Base-by-base conservation (phyloP, 805 yeast genomes). In the Wickerhamiella vanderwaltii region DNA sequence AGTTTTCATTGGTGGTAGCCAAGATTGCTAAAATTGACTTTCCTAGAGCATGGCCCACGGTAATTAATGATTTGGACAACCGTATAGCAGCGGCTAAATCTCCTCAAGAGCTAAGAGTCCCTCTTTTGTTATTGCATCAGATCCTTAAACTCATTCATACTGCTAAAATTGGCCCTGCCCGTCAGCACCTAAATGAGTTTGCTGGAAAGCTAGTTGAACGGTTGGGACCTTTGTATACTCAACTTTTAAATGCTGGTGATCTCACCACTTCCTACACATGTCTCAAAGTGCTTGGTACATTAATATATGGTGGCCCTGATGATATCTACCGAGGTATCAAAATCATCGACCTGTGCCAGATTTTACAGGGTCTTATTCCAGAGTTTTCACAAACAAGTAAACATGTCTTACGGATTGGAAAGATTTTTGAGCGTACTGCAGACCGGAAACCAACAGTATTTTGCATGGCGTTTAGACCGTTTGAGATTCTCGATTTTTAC, bases 1-100 rank as follows among this genome's bases (percentile, higher is more conserved):
- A 91, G 61, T 81, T 83, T 56, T 93, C 96, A 0, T 80, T 82
- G 48, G 78, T 93, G 0, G 66, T 82, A 5, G 78, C 94, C 1
- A 67, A 78, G 46, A 80, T 91, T 20, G 79, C 82, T 19, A 63
- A 96, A 39, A 66, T 75, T 43, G 98, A 91, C 52, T 91, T 83
- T 56, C 96, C 97, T 0, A 58, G 63, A 1, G 86, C 79, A 35
- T 91, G 96, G 96, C 86, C 93, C 0, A 59, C 69, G 2, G 56
- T 91, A 15, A 80, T 91, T 53, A 87, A 81, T 43, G 77, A 77
- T 11, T 65, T 61, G 11, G 43, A 49, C 23, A 38, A 43, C 2
- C 23, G 49, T 9, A 29, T 45, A 26, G 61, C 76, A 13, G 75
- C 83, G 13, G 56, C 83, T 41, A 84, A 84, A 57, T 16, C 18